phyloP scores from a whole-genome alignment of 164 flowering plant genomes.

The Warburgia ugandensis region DNA sequence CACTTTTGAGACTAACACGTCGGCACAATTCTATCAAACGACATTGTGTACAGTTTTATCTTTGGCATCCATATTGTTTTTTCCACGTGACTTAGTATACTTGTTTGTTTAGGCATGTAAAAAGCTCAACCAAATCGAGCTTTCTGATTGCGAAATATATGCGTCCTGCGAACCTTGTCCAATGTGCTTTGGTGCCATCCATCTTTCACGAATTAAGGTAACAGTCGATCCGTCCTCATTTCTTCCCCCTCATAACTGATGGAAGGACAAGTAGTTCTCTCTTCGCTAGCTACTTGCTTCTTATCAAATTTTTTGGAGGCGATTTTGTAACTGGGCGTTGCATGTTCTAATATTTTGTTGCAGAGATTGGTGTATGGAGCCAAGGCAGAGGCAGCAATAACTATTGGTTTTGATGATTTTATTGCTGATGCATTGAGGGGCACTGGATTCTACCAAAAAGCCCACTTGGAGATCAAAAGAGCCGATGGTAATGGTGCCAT shows the following conservation, averaged over 20 bases:
- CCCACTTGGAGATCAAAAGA: slow-evolving; percentile 75
- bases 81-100: too few species aligned
- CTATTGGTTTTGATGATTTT: slow-evolving; percentile 94
- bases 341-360: background rate
- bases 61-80: too few species aligned
- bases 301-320: too few species aligned
- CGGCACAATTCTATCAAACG: too few species aligned
- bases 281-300: too few species aligned
- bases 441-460: slow-evolving; percentile 82
- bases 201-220: slow-evolving; percentile 91
- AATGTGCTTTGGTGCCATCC: slow-evolving; percentile 98
- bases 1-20: too few species aligned
- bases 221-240: background rate
- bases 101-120: slow-evolving; percentile 66
- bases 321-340: background rate
- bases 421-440: slow-evolving; percentile 96
- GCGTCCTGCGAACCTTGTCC: slow-evolving; percentile 98
- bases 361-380: slow-evolving; percentile 98
- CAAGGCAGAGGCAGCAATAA: slow-evolving; percentile 94
- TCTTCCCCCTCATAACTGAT: background rate
- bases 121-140: slow-evolving; percentile 73
- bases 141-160: slow-evolving; percentile 87
- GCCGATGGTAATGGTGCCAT: slow-evolving; percentile 77
- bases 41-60: too few species aligned
- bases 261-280: too few species aligned